phyloP scores from a whole-genome alignment of 2,329 filamentous ascomycete species.

The Diaporthe amygdali region DNA sequence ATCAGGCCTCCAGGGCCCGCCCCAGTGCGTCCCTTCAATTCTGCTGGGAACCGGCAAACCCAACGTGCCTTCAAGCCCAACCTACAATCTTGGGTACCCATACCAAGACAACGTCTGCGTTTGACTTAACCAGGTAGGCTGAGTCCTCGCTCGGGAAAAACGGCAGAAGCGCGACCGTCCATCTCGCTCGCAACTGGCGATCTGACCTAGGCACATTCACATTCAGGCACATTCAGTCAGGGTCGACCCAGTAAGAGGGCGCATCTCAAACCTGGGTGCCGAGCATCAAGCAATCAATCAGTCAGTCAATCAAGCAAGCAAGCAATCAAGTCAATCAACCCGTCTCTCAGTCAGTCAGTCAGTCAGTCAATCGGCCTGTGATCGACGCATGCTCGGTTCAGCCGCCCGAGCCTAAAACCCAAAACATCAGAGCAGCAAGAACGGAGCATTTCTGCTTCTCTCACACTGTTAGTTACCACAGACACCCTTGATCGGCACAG shows the following conservation, averaged over 20 bases:
- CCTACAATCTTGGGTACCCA: neutral
- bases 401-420: conserved; percentile 10
- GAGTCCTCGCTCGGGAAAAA: neutral
- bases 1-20: neutral
- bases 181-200: neutral
- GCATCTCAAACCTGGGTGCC: neutral
- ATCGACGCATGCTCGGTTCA: conserved; percentile 7
- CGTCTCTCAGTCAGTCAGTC: neutral
- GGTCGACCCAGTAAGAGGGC: neutral
- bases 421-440: neutral
- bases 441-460: neutral
- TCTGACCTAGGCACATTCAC: neutral
- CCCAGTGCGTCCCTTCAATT: neutral
- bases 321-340: neutral
- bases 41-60: neutral
- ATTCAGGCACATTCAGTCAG: neutral
- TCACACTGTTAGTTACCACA: neutral
- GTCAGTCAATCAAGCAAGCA: neutral
- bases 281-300: neutral
- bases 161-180: neutral
- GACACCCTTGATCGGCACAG: conserved; percentile 12
- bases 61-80: neutral
- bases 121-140: neutral
- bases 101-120: neutral
- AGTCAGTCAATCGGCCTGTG: neutral